A percentile compares a stretch with the other conserved stretches of the same genome.
Conservation (phyloP, 345 rosid species). For the Adansonia digitata region DNA sequence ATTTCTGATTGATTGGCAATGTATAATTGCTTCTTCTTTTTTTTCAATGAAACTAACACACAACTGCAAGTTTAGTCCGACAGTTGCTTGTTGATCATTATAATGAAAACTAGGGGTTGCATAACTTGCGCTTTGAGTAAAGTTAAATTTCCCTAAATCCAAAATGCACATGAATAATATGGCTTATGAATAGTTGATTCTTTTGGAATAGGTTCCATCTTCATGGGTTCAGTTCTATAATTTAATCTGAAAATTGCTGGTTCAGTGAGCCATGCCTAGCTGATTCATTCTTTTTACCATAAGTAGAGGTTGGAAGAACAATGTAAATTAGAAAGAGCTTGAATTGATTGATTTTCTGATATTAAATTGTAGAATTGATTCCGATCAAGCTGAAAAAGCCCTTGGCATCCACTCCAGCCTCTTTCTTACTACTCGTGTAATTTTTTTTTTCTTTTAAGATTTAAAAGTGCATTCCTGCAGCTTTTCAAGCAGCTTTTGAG, state of each 20-base stretch:
- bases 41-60: not conserved
- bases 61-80: not conserved
- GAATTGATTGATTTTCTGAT: constrained; percentile 1
- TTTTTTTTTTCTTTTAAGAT: too few species aligned
- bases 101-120: not conserved
- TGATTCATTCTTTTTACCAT: not conserved
- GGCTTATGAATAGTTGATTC: not conserved
- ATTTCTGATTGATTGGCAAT: not conserved
- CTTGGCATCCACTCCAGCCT: not conserved
- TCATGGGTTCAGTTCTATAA: not conserved
- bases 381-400: not conserved
- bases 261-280: constrained; percentile 1
- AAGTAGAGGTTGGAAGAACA: not conserved
- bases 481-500: too few species aligned
- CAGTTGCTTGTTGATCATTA: not conserved
- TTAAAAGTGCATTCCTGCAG: not conserved
- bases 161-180: not conserved
- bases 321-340: not conserved
- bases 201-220: not conserved
- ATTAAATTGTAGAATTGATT: not conserved
- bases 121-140: not conserved
- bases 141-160: not conserved
- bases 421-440: not conserved
- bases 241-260: not conserved
- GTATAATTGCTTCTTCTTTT: not conserved